Evolutionary conservation across 139 green algal genomes (phyloP).

Genomic region (Micractinium sp.): DNA sequence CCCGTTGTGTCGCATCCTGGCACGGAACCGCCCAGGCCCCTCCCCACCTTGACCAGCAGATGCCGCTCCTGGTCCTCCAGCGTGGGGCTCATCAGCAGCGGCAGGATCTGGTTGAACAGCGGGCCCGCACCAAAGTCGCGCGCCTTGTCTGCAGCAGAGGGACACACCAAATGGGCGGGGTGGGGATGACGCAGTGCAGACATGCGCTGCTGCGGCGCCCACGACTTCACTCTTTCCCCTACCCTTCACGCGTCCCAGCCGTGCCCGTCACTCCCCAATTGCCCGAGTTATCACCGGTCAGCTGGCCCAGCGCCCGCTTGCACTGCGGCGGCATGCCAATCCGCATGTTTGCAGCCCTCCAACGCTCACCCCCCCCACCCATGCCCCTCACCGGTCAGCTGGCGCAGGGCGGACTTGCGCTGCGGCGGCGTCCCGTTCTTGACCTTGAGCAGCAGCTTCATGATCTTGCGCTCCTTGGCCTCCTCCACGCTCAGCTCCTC

Average conservation of each 20-base stretch:
- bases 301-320: constrained; percentile 91
- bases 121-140: constrained; percentile 94
- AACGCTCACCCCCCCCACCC: constrained; percentile 39
- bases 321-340: constrained; percentile 97
- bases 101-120: constrained; percentile 99
- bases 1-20: no score
- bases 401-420: constrained; percentile 94
- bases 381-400: constrained; percentile 77
- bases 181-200: no score
- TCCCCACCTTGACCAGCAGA: constrained; percentile 88
- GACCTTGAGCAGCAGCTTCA: constrained; percentile 99
- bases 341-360: constrained; percentile 97
- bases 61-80: constrained; percentile 99
- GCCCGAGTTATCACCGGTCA: constrained; percentile 67
- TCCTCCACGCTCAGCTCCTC: constrained; percentile 92
- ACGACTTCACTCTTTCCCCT: no score
- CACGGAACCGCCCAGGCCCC: no score
- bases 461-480: constrained; percentile 97
- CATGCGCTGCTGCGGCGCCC: no score
- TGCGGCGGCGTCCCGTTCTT: constrained; percentile 99
- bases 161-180: not conserved
- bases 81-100: constrained; percentile 98
- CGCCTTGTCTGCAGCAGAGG: constrained; percentile 87
- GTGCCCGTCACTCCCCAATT: no score
- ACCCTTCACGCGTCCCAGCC: no score